phyloP scores from a whole-genome alignment of 116 monocot species.

The Zostera marina region DNA sequence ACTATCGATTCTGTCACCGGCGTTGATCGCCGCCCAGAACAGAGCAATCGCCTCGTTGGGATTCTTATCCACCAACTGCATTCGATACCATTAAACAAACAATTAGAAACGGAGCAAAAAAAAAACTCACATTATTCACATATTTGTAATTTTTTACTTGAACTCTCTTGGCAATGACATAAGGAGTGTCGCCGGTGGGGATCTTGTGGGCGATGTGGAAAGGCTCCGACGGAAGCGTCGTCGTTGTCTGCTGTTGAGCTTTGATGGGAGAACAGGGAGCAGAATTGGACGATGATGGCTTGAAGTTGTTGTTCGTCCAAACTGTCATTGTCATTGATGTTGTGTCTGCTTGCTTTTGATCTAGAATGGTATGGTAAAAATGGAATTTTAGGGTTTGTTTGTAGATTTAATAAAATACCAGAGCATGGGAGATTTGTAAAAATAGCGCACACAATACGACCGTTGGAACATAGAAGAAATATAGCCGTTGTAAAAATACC shows the following conservation, averaged over 20 bases:
- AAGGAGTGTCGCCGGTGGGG: conserved; percentile 82
- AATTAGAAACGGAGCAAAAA: neutral
- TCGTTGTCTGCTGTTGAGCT: conserved; percentile 8
- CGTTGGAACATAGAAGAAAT: conserved; percentile 10
- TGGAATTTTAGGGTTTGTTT: too few relatives aligned
- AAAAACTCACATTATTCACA: neutral
- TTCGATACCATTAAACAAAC: too few relatives aligned
- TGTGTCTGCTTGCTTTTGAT: neutral
- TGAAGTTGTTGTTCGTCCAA: conserved; percentile 19
- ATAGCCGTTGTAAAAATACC: conserved; percentile 3
- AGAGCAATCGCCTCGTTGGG: conserved; percentile 77
- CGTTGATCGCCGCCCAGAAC: conserved; percentile 94
- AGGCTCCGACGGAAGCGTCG: conserved; percentile 22
- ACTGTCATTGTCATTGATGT: too few relatives aligned
- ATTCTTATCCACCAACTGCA: conserved; percentile 87
- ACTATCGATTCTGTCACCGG: conserved; percentile 85
- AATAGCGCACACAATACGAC: neutral
- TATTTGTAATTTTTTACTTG: conserved; percentile 41
- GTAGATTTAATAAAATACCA: neutral
- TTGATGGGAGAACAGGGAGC: conserved; percentile 61
- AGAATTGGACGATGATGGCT: conserved; percentile 40
- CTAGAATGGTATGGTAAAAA: neutral
- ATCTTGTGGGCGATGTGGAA: conserved; percentile 69
- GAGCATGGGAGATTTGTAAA: too few relatives aligned
- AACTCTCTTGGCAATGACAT: conserved; percentile 74